phyloP scores from a whole-genome alignment of 352 stramenopile species.

The Phytophthora sp. region DNA sequence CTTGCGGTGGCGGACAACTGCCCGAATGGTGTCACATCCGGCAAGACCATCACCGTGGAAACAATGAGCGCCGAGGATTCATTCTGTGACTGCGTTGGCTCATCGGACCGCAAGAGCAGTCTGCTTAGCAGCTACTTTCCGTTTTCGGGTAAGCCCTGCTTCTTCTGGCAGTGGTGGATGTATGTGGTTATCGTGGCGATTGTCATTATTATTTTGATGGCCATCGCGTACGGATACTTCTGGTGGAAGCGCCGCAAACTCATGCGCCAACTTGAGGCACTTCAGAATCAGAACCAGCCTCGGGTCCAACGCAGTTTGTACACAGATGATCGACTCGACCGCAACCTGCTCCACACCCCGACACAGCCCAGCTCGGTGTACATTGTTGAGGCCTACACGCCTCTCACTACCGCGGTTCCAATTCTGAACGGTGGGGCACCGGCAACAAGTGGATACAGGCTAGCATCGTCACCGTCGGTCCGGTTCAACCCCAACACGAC shows the following conservation, averaged over 20 bases:
- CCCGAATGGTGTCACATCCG: constrained; percentile 69
- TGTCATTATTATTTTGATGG: constrained; percentile 61
- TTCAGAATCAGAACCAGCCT: constrained; percentile 43
- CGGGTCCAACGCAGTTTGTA: constrained; percentile 47
- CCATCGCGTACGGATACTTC: constrained; percentile 55
- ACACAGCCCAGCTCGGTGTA: constrained; percentile 36
- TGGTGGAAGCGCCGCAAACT: constrained; percentile 60
- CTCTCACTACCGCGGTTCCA: constrained; percentile 14
- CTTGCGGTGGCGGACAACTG: constrained; percentile 74
- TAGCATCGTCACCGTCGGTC: constrained; percentile 28
- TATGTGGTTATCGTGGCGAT: constrained; percentile 75
- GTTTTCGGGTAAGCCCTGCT: constrained; percentile 74
- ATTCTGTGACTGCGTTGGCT: constrained; percentile 74
- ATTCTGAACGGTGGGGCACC: constrained; percentile 18
- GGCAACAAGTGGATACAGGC: constrained; percentile 27
- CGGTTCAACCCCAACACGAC: constrained; percentile 29
- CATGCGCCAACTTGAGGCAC: constrained; percentile 41
- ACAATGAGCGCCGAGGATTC: constrained; percentile 36
- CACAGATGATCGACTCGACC: constrained; percentile 36
- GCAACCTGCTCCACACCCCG: constrained; percentile 45
- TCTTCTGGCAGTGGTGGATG: constrained; percentile 91
- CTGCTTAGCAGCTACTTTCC: constrained; percentile 69
- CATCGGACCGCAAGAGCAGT: constrained; percentile 59
- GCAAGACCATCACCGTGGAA: constrained; percentile 72
- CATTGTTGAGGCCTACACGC: constrained; percentile 25